These are phyloP conservation scores for Alternaria sp. DNA, from an alignment of 2,329 filamentous ascomycete genomes.

Conservation along the genomic window DNA sequence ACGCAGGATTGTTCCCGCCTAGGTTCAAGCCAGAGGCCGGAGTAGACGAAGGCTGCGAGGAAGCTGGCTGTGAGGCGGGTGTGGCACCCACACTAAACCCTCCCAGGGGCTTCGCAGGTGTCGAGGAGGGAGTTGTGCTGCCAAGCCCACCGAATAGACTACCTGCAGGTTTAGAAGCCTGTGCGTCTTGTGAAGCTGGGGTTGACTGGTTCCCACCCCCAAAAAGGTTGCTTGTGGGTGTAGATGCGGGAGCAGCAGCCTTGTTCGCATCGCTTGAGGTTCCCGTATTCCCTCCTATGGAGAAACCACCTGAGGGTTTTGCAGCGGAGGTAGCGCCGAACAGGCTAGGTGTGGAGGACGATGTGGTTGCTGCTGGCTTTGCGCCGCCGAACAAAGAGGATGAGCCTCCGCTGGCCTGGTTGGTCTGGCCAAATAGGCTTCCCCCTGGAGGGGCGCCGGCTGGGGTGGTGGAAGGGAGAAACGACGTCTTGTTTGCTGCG, in stretches of 20 bases:
- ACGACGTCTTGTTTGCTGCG: constrained; percentile 48
- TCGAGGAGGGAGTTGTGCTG: constrained; percentile 42
- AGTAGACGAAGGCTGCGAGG: constrained; percentile 33
- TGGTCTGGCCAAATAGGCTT: constrained; percentile 40
- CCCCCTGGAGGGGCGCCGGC: constrained; percentile 49
- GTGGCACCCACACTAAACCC: constrained; percentile 41
- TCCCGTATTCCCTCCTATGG: constrained; percentile 33
- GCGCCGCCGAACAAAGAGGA: constrained; percentile 31
- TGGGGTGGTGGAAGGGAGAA: constrained; percentile 51
- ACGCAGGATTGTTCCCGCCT: constrained; percentile 34
- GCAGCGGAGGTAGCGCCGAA: constrained; percentile 39
- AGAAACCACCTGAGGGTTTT: constrained; percentile 35
- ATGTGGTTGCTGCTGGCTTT: constrained; percentile 39
- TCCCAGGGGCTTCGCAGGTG: constrained; percentile 40
- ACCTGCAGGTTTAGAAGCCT: constrained; percentile 44
- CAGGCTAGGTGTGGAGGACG: constrained; percentile 39
- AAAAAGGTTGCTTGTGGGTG: constrained; percentile 34
- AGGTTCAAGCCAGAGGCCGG: constrained; percentile 28
- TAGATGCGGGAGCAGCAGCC: constrained; percentile 36
- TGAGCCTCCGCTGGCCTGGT: constrained; percentile 19
- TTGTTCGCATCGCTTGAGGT: constrained; percentile 46
- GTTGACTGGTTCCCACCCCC: constrained; percentile 34
- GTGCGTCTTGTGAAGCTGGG: constrained; percentile 43
- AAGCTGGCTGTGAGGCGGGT: constrained; percentile 35
- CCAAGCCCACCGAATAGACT: constrained; percentile 40